A percentile compares a stretch with the other conserved stretches of the same genome.
These are phyloP conservation scores for Tulasnella sp. DNA, from an alignment of 768 basidiomycete species.

Conservation along the genomic window DNA sequence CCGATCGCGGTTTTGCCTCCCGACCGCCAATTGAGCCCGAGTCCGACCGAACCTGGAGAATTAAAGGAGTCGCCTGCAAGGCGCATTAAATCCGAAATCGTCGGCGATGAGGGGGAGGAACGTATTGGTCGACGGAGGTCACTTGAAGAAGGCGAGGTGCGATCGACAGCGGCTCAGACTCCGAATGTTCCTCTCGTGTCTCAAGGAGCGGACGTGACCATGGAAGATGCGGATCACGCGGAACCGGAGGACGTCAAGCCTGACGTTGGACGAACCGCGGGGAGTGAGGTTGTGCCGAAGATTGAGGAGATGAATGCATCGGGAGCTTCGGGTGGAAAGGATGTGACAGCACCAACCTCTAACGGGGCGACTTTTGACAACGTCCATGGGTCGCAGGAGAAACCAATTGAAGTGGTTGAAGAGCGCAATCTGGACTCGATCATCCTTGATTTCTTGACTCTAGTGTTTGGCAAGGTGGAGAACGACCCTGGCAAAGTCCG, in stretches of 20 bases:
- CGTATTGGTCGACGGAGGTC: not conserved
- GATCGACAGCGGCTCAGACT: no score
- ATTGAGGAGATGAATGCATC: not conserved
- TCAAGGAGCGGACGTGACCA: not conserved
- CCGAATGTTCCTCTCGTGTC: not conserved
- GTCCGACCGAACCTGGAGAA: not conserved
- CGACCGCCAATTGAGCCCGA: not conserved
- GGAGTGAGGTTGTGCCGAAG: not conserved
- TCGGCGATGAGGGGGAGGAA: not conserved
- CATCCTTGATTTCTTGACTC: not conserved
- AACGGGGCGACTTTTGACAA: not conserved
- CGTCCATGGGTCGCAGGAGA: not conserved
- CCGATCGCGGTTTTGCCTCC: not conserved
- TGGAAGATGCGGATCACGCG: not conserved
- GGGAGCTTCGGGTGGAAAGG: no score
- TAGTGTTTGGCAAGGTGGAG: not conserved
- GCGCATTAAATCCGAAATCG: not conserved
- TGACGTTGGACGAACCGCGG: not conserved
- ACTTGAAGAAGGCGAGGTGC: not conserved
- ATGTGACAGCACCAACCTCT: not conserved
- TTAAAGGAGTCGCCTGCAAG: not conserved
- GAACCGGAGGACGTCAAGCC: not conserved
- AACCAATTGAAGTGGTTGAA: not conserved
- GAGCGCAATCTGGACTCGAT: not conserved
- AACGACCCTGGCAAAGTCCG: not conserved